These are phyloP conservation scores for Pythium grandisporangium DNA, from an alignment of 352 stramenopile genomes.

Conservation along the genomic window DNA sequence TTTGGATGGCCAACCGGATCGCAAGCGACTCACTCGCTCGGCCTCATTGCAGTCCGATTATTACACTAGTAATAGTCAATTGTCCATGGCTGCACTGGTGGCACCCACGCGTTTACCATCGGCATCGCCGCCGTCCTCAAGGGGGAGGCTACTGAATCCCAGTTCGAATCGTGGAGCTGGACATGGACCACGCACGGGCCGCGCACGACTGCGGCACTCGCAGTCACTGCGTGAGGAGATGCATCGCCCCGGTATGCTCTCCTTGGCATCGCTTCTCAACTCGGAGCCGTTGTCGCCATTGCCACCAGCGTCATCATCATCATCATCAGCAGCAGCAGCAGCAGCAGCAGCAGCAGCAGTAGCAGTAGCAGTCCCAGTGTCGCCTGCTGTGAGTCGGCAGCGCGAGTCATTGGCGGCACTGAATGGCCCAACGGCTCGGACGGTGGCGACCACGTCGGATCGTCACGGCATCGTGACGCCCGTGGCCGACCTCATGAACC, in stretches of 20 bases:
- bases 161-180: too few species aligned
- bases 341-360: conserved; percentile 19
- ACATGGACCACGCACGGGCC: too few species aligned
- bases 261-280: conserved; percentile 3
- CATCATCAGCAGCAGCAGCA: conserved; percentile 9
- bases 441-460: too few species aligned
- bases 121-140: too few species aligned
- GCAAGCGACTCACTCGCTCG: conserved; percentile 61
- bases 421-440: too few species aligned
- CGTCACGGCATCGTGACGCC: conserved; percentile 30
- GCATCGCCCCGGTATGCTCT: background rate
- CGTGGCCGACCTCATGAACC: conserved; percentile 68
- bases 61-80: conserved; percentile 46
- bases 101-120: too few species aligned
- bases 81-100: too few species aligned
- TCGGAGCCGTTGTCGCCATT: conserved; percentile 1
- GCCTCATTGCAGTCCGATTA: conserved; percentile 72
- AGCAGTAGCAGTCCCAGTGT: background rate
- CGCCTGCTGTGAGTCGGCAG: too few species aligned
- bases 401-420: too few species aligned
- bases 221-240: conserved; percentile 4
- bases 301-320: background rate
- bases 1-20: conserved; percentile 31
- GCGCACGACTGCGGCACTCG: background rate
- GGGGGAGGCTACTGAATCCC: too few species aligned